Percentiles rank a stretch among this genome's conserved stretches.
These are phyloP conservation scores for Drechslerella stenobrocha DNA, from an alignment of 2,329 filamentous ascomycete genomes.

Conservation along the genomic window DNA sequence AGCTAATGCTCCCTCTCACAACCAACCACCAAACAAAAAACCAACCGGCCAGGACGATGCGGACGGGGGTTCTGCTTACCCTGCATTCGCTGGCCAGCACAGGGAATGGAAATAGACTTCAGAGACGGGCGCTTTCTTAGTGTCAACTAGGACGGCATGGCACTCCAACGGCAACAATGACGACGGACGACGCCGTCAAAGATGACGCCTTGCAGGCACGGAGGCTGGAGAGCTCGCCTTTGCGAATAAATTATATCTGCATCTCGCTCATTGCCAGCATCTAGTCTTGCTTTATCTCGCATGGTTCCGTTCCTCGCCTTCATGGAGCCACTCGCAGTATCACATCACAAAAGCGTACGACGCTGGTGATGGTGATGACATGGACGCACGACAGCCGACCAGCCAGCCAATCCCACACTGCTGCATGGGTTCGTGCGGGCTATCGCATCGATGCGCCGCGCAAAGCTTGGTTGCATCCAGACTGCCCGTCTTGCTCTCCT, in stretches of 20 bases:
- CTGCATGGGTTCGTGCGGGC: neutral
- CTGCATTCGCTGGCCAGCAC: neutral
- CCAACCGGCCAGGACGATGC: neutral
- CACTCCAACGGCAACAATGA: no score
- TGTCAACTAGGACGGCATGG: no score
- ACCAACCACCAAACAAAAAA: neutral
- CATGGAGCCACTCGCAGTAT: no score
- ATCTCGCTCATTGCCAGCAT: neutral
- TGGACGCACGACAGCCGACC: no score
- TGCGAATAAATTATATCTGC: slow-evolving; percentile 4
- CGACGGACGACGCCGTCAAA: no score
- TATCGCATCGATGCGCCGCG: neutral
- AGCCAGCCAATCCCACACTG: slow-evolving; percentile 16
- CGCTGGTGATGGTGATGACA: no score
- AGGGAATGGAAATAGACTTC: slow-evolving; percentile 4
- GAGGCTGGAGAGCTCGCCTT: slow-evolving; percentile 1
- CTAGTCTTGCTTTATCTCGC: slow-evolving; percentile 4
- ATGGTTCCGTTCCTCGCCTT: neutral
- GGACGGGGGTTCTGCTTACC: neutral
- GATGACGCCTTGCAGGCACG: neutral
- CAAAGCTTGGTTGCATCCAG: slow-evolving; percentile 24
- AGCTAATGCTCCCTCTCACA: neutral
- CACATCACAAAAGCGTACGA: no score
- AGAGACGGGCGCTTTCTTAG: slow-evolving; percentile 7
- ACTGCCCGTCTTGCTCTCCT: slow-evolving; percentile 6